Base-by-base conservation (phyloP, 169 alveolate genomes). In the Plasmodium chabaudi region DNA sequence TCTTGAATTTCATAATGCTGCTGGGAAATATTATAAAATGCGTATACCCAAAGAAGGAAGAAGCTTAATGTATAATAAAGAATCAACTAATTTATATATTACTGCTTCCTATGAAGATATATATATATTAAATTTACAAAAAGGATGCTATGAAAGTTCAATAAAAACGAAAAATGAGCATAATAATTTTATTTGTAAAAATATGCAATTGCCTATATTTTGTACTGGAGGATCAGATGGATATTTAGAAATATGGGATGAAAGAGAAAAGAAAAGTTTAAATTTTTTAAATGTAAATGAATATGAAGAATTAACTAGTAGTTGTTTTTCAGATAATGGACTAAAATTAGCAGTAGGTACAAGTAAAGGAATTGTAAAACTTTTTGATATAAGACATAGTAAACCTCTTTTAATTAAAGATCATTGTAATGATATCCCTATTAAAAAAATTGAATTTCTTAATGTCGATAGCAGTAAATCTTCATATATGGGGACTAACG, bases 31-130 rank as follows among this genome's bases (percentile, higher is more conserved):
- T 53, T 72, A 94, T 56, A 72, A 92, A 91, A 87, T 94, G 56
- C 88, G 96, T 17, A 87, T 94, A 9, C 96, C 96, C 9, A 94
- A 79, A 60, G 95, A 92, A 42, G 96, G 95, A n/a, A 88, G 95
- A 1, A 93, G 91, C 60, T 67, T 94, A 93, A 87, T 75, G 47
- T 94, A 94, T 61, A 72, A 92, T 21, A 89, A 92, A 15, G 94
- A 92, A 34, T 55, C 75, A 23, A 90, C 94, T 12, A 69, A 88
- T 63, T 15, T 94, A 17, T 72, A 79, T 53, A 87, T 93, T 6
- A 92, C 92, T 61, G 82, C 93, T 23, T 88, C 96, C 4, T 86
- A 73, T 70, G 93, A 94, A 51, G 93, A 92, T 59, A 77, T 94
- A 49, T 92, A 72, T 82, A 64, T 64, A 68, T 87, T 77, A 61